phyloP scores from a whole-genome alignment of 2,329 filamentous ascomycete genomes.

The Apiospora arundinis region DNA sequence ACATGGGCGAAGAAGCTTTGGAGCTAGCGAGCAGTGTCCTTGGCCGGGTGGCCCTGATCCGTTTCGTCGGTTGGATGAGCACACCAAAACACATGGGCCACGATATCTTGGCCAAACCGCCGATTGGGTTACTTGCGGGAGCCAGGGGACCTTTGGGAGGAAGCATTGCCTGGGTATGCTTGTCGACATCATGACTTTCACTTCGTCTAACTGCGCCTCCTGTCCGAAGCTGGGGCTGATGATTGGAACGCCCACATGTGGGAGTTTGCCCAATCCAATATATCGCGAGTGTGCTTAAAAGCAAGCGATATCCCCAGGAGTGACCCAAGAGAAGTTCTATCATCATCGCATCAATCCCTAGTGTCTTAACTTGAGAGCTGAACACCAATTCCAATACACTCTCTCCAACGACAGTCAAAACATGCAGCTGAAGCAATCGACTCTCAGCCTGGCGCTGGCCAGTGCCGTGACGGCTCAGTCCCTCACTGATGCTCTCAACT shows the following conservation, averaged over 20 bases:
- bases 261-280: neutral
- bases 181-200: conserved; percentile 19
- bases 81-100: neutral
- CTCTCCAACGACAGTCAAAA: neutral
- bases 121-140: conserved; percentile 10
- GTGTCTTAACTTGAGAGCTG: neutral
- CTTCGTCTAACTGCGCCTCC: conserved; percentile 11
- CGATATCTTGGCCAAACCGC: neutral
- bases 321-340: neutral
- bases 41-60: neutral
- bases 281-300: neutral
- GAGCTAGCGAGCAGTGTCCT: neutral
- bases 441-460: conserved; percentile 23
- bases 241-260: neutral
- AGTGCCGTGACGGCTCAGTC: conserved; percentile 23
- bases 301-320: neutral
- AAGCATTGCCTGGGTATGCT: neutral
- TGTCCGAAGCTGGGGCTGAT: neutral
- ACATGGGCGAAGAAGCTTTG: conserved; percentile 1
- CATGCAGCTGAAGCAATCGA: conserved; percentile 24
- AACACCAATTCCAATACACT: neutral
- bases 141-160: neutral
- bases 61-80: neutral
- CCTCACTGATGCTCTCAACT: conserved; percentile 24
- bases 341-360: neutral